A percentile compares a stretch with the other conserved stretches of the same genome.
These are phyloP conservation scores for Neofusicoccum parvum DNA, from an alignment of 2,329 filamentous ascomycete species.

Conservation along the genomic window DNA sequence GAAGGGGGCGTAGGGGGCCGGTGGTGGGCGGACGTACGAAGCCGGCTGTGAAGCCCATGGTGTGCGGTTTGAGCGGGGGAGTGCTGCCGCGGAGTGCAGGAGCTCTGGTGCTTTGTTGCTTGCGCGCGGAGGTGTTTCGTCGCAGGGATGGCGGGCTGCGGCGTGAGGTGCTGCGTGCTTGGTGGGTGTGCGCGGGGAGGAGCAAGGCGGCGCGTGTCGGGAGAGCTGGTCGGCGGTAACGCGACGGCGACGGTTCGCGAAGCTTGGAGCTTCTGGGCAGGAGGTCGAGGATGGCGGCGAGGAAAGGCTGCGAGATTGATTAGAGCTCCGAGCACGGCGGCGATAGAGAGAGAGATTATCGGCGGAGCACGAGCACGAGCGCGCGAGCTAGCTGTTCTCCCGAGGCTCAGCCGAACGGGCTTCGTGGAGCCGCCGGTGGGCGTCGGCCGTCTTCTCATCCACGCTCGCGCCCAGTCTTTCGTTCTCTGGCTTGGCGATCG, in stretches of 20 bases:
- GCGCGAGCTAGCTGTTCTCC: neutral
- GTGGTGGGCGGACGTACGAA: slow-evolving; percentile 42
- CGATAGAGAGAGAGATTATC: slow-evolving; percentile 19
- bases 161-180: neutral
- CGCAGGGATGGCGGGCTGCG: slow-evolving; percentile 1
- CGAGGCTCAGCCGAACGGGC: slow-evolving; percentile 4
- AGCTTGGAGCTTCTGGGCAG: neutral
- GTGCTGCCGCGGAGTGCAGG: neutral
- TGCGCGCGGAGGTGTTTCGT: neutral
- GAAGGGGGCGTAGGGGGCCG: neutral
- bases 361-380: slow-evolving; percentile 3
- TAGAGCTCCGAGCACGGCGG: slow-evolving; percentile 17
- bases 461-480: neutral
- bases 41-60: slow-evolving; percentile 56
- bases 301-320: neutral
- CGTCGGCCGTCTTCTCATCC: neutral
- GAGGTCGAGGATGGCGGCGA: neutral
- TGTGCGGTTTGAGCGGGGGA: neutral
- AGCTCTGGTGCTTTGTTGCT: neutral
- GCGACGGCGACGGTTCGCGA: neutral
- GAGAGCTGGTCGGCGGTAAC: neutral
- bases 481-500: neutral
- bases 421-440: slow-evolving; percentile 1
- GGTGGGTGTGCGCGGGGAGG: neutral
- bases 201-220: neutral